Evolutionary conservation across 2,329 filamentous ascomycete species (phyloP), one percentile per base, ranked within the genome.

Genomic region (Amauroascus niger): DNA sequence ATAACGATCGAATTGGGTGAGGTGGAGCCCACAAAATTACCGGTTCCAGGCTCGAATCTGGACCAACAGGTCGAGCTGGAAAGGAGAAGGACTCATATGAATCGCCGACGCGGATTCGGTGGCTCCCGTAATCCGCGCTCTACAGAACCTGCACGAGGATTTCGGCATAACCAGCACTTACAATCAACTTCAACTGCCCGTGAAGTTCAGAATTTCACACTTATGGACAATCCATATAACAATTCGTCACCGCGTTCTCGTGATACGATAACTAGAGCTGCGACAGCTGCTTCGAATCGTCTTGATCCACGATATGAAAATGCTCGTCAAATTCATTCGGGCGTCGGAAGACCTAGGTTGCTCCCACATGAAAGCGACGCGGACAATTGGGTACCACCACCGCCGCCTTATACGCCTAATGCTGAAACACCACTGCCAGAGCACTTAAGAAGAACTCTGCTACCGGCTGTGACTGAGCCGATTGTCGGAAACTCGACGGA

Each of bases 341-440:
- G 40, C 5, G 32, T 30, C 11, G 22, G 43, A 1, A 46, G 56
- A 45, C 82, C 83, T 6, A 76, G 83, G 40, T 75, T 90, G 62
- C 78, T 88, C 60, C 87, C 87, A 3, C 87, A 93, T 66, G 87
- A 93, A 68, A 91, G 87, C 58, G 87, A 93, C 65, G 87, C 87
- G 3, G 88, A 93, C 62, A 88, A 90, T 61, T 94, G 88, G 88
- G 85, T 89, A 3, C 86, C 87, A 4, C 88, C 88, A 4, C 88
- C 88, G 7, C 88, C 88, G 2, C 87, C 87, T 0, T 94, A 94
- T 56, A 66, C 63, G 20, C 66, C 62, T 7, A 64, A 71, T 40
- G 49, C 56, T 4, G 54, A 55, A 16, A 47, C 32, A 11, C 54
- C 58, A 24, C 62, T 72, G 6, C 69, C 69, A n/a, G 67, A 69